phyloP scores from a whole-genome alignment of 805 yeast genomes.

The Kuraishia molischiana region DNA sequence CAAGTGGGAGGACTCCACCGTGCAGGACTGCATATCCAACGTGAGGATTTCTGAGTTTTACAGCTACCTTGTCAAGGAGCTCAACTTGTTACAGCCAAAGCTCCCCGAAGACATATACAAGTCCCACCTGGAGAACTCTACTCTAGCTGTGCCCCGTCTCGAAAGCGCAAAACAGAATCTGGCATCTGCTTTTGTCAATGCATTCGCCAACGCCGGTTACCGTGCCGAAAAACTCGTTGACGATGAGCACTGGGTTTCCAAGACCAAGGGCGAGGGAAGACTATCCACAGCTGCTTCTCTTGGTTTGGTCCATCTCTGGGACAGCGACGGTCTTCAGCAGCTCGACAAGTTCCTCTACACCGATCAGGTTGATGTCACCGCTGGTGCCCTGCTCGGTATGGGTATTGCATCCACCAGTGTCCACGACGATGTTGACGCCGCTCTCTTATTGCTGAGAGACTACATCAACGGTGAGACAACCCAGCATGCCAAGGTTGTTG shows the following conservation, averaged over 20 bases:
- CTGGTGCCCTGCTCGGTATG: conserved; percentile 94
- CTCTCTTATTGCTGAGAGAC: conserved; percentile 77
- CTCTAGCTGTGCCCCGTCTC: conserved; percentile 45
- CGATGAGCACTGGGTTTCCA: conserved; percentile 76
- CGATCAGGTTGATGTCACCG: conserved; percentile 77
- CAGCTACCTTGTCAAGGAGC: conserved; percentile 72
- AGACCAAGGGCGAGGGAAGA: conserved; percentile 89
- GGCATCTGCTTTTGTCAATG: conserved; percentile 91
- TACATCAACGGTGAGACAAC: conserved; percentile 36
- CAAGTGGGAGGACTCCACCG: conserved; percentile 55
- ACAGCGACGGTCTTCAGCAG: conserved; percentile 80
- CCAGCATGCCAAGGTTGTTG: conserved; percentile 51
- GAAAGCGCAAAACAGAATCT: conserved; percentile 94
- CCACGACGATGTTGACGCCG: conserved; percentile 93
- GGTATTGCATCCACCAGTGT: conserved; percentile 90
- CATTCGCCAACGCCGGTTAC: conserved; percentile 85
- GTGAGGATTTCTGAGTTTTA: conserved; percentile 70
- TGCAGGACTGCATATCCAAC: conserved; percentile 81
- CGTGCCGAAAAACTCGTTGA: conserved; percentile 77
- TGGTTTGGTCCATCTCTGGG: conserved; percentile 90
- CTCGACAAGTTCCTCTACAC: conserved; percentile 85
- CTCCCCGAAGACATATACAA: conserved; percentile 93
- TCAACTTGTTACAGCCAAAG: conserved; percentile 81
- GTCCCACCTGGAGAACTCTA: conserved; percentile 66
- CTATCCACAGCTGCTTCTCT: conserved; percentile 83